Percentiles rank a stretch among this genome's conserved stretches.
Evolutionary conservation across 2,329 filamentous ascomycete species (phyloP).

Genomic region (Alternaria brassicicola): DNA sequence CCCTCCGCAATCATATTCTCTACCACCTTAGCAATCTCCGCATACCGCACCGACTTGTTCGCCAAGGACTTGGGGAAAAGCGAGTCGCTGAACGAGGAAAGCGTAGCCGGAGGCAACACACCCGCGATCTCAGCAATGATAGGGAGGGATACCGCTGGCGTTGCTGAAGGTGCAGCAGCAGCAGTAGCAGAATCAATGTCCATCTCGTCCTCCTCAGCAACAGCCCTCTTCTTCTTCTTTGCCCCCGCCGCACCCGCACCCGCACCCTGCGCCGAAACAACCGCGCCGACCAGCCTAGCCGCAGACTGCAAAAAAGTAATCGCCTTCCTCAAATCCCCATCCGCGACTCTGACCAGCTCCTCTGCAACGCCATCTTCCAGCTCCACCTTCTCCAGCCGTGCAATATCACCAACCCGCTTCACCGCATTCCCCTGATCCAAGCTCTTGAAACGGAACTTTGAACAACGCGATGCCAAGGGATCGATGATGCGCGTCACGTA

Average conservation of each 20-base stretch:
- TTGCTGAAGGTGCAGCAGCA: background rate
- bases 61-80: constrained; percentile 66
- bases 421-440: constrained; percentile 86
- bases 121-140: constrained; percentile 95
- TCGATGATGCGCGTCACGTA: constrained; percentile 99
- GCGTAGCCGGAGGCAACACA: constrained; percentile 79
- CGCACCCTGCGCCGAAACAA: constrained; percentile 31
- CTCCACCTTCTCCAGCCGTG: constrained; percentile 74
- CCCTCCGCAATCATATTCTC: constrained; percentile 94
- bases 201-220: constrained; percentile 62
- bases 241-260: constrained; percentile 17
- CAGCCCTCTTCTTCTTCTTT: constrained; percentile 53
- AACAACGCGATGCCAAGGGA: constrained; percentile 88
- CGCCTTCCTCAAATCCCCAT: constrained; percentile 93
- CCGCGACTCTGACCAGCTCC: constrained; percentile 82
- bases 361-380: constrained; percentile 82
- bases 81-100: constrained; percentile 72
- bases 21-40: constrained; percentile 76
- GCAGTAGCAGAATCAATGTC: constrained; percentile 46
- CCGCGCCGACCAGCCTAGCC: constrained; percentile 80
- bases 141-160: constrained; percentile 63
- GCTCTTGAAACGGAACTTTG: constrained; percentile 97
- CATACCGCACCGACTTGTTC: constrained; percentile 64
- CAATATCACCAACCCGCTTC: constrained; percentile 80
- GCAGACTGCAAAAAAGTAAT: constrained; percentile 97